Conservation (phyloP, 345 rosid genomes). For the Clausena lansium region DNA sequence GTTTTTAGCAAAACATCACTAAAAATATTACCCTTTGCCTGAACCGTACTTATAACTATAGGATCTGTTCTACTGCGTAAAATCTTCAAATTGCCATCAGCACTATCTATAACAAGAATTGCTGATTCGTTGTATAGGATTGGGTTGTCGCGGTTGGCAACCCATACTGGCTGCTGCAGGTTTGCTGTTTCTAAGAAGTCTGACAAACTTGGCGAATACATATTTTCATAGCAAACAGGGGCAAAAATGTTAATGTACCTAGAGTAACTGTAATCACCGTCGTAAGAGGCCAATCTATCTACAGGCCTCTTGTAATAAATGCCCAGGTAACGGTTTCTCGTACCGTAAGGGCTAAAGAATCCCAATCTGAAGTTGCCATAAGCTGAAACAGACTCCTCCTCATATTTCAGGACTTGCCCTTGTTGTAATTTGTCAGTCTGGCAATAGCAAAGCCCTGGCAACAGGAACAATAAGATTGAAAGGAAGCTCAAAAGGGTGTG, state of each 20-base stretch:
- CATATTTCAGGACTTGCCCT: slow-evolving; percentile 13
- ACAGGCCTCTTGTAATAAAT: background rate
- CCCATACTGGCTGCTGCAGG: background rate
- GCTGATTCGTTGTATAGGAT: background rate
- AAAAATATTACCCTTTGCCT: background rate
- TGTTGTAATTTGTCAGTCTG: slow-evolving; percentile 6
- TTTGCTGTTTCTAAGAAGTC: background rate
- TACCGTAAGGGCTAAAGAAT: background rate
- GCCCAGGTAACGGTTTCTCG: background rate
- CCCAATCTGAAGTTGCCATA: slow-evolving; percentile 15
- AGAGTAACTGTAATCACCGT: background rate
- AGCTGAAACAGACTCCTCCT: slow-evolving; percentile 7
- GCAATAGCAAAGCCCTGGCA: background rate
- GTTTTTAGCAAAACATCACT: background rate
- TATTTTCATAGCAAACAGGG: background rate
- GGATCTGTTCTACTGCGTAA: background rate
- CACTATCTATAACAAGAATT: background rate
- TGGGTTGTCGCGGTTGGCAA: background rate
- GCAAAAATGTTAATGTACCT: background rate
- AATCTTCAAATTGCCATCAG: slow-evolving; percentile 15
- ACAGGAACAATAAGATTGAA: background rate
- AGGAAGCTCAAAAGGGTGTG: background rate
- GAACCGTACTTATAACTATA: background rate
- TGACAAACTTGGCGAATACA: background rate
- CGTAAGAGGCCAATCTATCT: background rate